phyloP scores from a whole-genome alignment of 768 basidiomycete species.

The Collybia nuda region DNA sequence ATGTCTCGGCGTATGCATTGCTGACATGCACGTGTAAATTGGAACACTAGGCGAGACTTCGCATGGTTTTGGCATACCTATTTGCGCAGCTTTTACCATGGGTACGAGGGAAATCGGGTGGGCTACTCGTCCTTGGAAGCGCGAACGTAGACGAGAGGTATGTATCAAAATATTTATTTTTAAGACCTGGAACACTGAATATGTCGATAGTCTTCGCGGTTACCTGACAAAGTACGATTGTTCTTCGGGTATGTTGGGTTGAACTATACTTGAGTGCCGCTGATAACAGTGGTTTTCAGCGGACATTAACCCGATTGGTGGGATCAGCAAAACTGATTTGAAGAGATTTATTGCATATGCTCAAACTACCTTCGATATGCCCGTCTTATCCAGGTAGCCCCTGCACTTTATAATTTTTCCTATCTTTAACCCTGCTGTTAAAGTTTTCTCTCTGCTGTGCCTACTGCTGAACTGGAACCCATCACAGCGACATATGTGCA shows the following conservation, averaged over 20 bases:
- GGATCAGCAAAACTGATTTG: conserved; percentile 95
- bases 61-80: conserved; percentile 94
- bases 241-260: conserved; percentile 62
- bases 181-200: not conserved
- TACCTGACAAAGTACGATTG: conserved; percentile 99
- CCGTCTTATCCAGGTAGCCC: conserved; percentile 70
- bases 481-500: conserved; percentile 94
- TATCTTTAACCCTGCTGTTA: not conserved
- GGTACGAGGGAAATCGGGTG: conserved; percentile 81
- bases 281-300: conserved; percentile 41
- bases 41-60: conserved; percentile 67
- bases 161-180: not conserved
- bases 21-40: not conserved
- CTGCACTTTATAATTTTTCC: not conserved
- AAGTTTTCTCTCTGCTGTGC: conserved; percentile 89
- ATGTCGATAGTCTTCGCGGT: conserved; percentile 73
- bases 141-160: conserved; percentile 98
- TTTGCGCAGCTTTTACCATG: conserved; percentile 95
- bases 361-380: conserved; percentile 74
- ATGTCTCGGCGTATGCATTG: conserved; percentile 1
- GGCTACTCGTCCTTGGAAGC: conserved; percentile 92
- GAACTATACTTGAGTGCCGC: not conserved
- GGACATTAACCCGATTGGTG: conserved; percentile 98
- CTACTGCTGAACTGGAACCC: conserved; percentile 96
- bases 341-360: conserved; percentile 95